Evolutionary conservation across 2,329 filamentous ascomycete genomes (phyloP).

Genomic region (Penicillium sp.): DNA sequence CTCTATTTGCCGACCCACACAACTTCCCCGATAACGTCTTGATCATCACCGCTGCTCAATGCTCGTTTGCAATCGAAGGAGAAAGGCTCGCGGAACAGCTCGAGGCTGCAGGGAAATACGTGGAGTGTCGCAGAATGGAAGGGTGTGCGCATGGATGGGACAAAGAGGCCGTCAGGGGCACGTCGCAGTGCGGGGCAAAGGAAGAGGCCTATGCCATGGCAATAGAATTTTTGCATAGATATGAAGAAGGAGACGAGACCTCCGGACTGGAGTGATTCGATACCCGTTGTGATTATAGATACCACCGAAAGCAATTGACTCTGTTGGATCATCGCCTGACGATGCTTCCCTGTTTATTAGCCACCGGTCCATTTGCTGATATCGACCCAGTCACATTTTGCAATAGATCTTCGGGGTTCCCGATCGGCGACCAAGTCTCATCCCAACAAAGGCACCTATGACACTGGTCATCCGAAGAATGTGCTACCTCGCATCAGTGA

Average conservation of each 20-base stretch:
- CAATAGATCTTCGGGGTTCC: neutral
- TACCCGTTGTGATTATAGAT: neutral
- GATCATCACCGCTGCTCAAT: constrained; percentile 26
- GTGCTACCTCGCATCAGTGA: neutral
- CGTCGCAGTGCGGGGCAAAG: constrained; percentile 23
- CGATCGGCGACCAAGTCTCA: neutral
- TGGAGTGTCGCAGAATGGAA: constrained; percentile 27
- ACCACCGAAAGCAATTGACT: neutral
- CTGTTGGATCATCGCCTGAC: neutral
- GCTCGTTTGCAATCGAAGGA: constrained; percentile 26
- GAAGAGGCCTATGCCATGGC: constrained; percentile 32
- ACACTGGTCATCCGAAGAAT: neutral
- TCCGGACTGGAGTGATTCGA: neutral
- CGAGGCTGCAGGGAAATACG: constrained; percentile 7
- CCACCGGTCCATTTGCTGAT: neutral
- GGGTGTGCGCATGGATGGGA: constrained; percentile 39
- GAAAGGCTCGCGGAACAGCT: constrained; percentile 24
- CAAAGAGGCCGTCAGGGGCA: constrained; percentile 31
- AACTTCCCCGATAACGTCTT: constrained; percentile 23
- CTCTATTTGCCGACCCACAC: constrained; percentile 16
- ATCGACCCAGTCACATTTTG: neutral
- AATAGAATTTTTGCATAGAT: constrained; percentile 21
- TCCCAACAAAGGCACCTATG: neutral
- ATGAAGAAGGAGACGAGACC: neutral
- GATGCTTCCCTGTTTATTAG: neutral